phyloP scores from a whole-genome alignment of 2,329 filamentous ascomycete species.

The Geosmithia putterillii region DNA sequence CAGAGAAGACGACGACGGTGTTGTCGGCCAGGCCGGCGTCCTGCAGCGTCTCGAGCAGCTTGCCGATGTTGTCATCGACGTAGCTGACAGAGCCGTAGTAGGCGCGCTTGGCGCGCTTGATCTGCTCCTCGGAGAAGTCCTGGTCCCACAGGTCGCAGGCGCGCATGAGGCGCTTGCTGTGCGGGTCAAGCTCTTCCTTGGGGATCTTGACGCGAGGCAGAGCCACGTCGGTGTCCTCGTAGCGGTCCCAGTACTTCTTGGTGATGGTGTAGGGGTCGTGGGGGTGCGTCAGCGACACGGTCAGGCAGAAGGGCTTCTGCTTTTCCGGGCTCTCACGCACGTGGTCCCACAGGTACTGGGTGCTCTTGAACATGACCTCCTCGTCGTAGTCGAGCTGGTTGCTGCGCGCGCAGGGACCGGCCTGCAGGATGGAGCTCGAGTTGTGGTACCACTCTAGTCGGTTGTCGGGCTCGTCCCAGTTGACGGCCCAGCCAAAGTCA shows the following conservation, averaged over 20 bases:
- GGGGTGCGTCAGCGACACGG: constrained; percentile 85
- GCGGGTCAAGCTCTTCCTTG: constrained; percentile 71
- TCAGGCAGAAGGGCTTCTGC: constrained; percentile 74
- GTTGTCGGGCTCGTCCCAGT: constrained; percentile 83
- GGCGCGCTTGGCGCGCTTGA: constrained; percentile 72
- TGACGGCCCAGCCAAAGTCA: constrained; percentile 88
- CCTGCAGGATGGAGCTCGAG: constrained; percentile 83
- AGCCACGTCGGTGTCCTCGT: constrained; percentile 78
- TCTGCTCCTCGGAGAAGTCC: constrained; percentile 72
- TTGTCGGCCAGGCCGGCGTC: constrained; percentile 70
- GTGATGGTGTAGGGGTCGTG: constrained; percentile 94
- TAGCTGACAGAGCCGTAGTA: constrained; percentile 93
- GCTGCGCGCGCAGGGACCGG: constrained; percentile 76
- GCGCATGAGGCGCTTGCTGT: constrained; percentile 77
- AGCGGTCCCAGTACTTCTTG: constrained; percentile 84
- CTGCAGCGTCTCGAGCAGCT: constrained; percentile 65
- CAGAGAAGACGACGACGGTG: constrained; percentile 85
- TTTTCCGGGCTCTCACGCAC: constrained; percentile 64
- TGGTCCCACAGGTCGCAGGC: constrained; percentile 80
- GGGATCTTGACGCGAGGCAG: constrained; percentile 68
- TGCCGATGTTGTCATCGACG: constrained; percentile 84
- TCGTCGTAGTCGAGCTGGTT: constrained; percentile 96
- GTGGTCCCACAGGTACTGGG: constrained; percentile 83
- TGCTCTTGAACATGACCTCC: constrained; percentile 86
- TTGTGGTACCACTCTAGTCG: constrained; percentile 95